Evolutionary conservation across 2,329 filamentous ascomycete genomes (phyloP).

Genomic region (Daldinia sp.): DNA sequence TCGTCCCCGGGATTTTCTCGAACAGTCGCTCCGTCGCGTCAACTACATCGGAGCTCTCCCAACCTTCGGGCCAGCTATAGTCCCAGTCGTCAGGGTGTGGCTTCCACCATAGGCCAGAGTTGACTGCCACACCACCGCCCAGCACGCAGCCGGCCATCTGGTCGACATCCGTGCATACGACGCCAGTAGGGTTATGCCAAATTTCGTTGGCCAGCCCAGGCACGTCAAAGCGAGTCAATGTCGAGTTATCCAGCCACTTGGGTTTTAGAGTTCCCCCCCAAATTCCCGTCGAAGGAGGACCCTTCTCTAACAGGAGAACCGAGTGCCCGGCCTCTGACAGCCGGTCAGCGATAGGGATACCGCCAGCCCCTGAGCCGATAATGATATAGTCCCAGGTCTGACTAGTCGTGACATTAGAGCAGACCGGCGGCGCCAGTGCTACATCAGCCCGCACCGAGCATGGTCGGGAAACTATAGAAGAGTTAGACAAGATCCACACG

Average conservation of each 20-base stretch:
- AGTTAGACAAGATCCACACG: conserved; percentile 20
- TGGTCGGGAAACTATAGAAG: conserved; percentile 30
- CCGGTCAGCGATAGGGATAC: conserved; percentile 64
- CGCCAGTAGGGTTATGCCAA: conserved; percentile 66
- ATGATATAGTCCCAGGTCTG: conserved; percentile 65
- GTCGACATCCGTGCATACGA: conserved; percentile 71
- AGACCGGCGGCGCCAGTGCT: conserved; percentile 38
- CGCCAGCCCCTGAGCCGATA: conserved; percentile 65
- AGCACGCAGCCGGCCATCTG: conserved; percentile 75
- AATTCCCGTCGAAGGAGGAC: conserved; percentile 65
- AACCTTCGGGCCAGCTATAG: conserved; percentile 73
- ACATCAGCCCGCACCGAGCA: conserved; percentile 37
- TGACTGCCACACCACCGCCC: conserved; percentile 70
- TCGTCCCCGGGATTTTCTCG: conserved; percentile 73
- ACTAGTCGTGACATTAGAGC: conserved; percentile 35
- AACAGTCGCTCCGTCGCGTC: conserved; percentile 69
- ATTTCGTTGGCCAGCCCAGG: conserved; percentile 75
- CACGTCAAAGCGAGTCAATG: conserved; percentile 73
- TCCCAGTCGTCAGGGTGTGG: conserved; percentile 73
- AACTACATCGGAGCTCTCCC: conserved; percentile 70
- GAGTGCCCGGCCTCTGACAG: conserved; percentile 69
- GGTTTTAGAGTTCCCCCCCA: conserved; percentile 68
- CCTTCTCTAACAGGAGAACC: conserved; percentile 68
- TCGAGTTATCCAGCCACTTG: conserved; percentile 65
- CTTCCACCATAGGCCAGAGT: conserved; percentile 73